A percentile compares a stretch with the other conserved stretches of the same genome.
Evolutionary conservation across 73 alveolate species (phyloP).

Genomic region (Uronychia binucleata): DNA sequence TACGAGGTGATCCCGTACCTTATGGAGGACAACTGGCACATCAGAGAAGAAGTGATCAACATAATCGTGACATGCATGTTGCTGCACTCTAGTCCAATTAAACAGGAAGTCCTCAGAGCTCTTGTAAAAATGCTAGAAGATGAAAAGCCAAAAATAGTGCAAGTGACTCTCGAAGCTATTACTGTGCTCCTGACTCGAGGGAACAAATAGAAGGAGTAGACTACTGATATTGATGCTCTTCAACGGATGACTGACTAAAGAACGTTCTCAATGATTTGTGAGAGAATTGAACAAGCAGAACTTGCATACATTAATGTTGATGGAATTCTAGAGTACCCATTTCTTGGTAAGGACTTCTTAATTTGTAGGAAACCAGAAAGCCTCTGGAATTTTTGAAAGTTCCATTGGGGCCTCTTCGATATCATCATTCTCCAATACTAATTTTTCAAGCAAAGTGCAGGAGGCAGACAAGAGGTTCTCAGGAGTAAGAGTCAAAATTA

Average conservation of each 20-base stretch:
- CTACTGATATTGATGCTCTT: not conserved
- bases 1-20: slow-evolving; percentile 23
- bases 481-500: no score
- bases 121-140: not conserved
- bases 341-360: not conserved
- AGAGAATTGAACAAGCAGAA: not conserved
- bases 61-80: slow-evolving; percentile 12
- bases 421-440: not conserved
- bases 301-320: slow-evolving; percentile 7
- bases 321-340: slow-evolving; percentile 38
- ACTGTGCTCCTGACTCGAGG: not conserved
- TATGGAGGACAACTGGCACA: slow-evolving; percentile 60
- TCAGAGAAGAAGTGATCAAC: slow-evolving; percentile 54
- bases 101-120: not conserved
- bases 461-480: no score
- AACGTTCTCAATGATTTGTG: not conserved
- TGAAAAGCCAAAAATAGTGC: not conserved
- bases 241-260: not conserved
- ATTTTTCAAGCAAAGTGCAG: no score
- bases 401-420: not conserved
- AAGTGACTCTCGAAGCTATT: not conserved
- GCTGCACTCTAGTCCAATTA: not conserved
- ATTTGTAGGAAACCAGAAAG: not conserved
- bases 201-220: not conserved
- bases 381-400: not conserved